A percentile compares a stretch with the other conserved stretches of the same genome.
Evolutionary conservation across 2,329 filamentous ascomycete genomes (phyloP).

Genomic region (Trichoderma afroharzianum): DNA sequence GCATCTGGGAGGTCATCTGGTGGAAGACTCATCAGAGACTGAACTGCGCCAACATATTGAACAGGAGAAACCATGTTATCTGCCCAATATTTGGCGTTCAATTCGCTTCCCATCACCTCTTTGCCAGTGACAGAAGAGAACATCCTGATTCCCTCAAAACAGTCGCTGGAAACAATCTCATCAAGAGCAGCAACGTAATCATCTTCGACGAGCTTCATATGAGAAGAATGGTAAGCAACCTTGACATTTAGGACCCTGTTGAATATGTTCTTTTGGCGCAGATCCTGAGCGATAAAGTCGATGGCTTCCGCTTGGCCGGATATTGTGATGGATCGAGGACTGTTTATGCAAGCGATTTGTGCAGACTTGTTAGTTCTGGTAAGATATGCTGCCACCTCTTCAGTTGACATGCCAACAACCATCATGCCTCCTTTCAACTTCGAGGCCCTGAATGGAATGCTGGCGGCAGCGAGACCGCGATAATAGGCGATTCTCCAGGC

Average conservation of each 20-base stretch:
- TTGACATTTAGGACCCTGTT: slow-evolving; percentile 36
- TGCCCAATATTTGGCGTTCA: slow-evolving; percentile 43
- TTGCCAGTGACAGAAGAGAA: slow-evolving; percentile 40
- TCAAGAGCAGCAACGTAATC: slow-evolving; percentile 33
- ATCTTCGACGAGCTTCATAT: slow-evolving; percentile 39
- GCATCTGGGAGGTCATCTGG: slow-evolving; percentile 30
- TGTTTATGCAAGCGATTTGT: slow-evolving; percentile 44
- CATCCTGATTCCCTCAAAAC: slow-evolving; percentile 30
- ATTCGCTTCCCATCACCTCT: slow-evolving; percentile 22
- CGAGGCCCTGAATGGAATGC: slow-evolving; percentile 27
- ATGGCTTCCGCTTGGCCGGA: slow-evolving; percentile 38
- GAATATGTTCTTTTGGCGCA: slow-evolving; percentile 32
- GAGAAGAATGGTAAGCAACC: slow-evolving; percentile 43
- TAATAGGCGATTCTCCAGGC: slow-evolving; percentile 43
- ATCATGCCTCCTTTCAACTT: slow-evolving; percentile 40
- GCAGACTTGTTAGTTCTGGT: slow-evolving; percentile 21
- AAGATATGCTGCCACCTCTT: slow-evolving; percentile 30
- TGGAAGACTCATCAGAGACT: slow-evolving; percentile 31
- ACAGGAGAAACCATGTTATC: slow-evolving; percentile 45
- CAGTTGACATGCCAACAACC: slow-evolving; percentile 34
- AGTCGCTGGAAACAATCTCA: slow-evolving; percentile 21
- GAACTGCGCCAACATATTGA: slow-evolving; percentile 40
- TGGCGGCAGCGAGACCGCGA: slow-evolving; percentile 36
- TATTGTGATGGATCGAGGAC: slow-evolving; percentile 41
- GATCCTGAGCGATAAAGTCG: slow-evolving; percentile 29